Evolutionary conservation across 352 stramenopile genomes (phyloP).

Genomic region (Phytopythium mirpurense): DNA sequence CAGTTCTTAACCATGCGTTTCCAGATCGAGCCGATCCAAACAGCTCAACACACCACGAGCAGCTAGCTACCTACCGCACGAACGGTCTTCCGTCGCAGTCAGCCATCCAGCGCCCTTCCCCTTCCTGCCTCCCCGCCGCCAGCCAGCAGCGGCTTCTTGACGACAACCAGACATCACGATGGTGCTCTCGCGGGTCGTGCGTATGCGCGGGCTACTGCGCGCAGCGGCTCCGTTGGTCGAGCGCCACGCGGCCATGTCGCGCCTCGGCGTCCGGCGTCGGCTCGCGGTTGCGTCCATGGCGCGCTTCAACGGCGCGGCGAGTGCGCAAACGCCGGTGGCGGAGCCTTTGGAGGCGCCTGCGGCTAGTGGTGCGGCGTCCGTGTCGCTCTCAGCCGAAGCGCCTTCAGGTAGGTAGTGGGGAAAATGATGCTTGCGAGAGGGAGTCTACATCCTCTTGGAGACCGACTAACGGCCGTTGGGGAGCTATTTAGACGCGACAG

Average conservation of each 20-base stretch:
- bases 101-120: too few species aligned
- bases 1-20: not conserved
- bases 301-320: slow-evolving; percentile 18
- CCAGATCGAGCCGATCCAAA: not conserved
- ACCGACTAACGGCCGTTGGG: too few species aligned
- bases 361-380: not conserved
- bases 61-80: too few species aligned
- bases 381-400: not conserved
- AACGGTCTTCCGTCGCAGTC: too few species aligned
- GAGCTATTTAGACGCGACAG: slow-evolving; percentile 3
- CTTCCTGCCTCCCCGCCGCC: too few species aligned
- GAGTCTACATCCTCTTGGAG: too few species aligned
- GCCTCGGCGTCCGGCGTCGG: slow-evolving; percentile 8
- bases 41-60: not conserved
- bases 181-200: not conserved
- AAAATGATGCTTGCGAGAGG: too few species aligned
- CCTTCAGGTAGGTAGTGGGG: not conserved
- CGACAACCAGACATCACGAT: not conserved
- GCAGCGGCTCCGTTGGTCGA: not conserved
- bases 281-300: slow-evolving; percentile 11
- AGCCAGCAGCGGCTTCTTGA: too few species aligned
- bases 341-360: slow-evolving; percentile 4
- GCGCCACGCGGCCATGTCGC: not conserved
- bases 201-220: slow-evolving; percentile 1
- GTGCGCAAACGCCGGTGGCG: not conserved